A percentile compares a stretch with the other conserved stretches of the same genome.
These are phyloP conservation scores for Metschnikowia bowlesiae DNA, from an alignment of 805 yeast genomes.

Conservation along the genomic window DNA sequence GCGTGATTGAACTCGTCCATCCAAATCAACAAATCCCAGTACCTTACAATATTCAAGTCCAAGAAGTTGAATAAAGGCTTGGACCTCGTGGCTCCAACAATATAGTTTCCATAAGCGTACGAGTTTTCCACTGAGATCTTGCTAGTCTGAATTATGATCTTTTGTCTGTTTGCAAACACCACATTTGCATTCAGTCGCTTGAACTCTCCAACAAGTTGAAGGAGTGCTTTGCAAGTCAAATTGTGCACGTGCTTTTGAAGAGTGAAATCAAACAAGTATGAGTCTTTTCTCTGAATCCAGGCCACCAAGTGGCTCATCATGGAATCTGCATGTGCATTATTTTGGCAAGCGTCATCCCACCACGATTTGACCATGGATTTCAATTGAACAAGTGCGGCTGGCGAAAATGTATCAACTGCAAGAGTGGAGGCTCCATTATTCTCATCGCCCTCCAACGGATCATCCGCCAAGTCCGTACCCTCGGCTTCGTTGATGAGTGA, in stretches of 20 bases:
- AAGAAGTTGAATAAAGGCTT: constrained; percentile 79
- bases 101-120: constrained; percentile 84
- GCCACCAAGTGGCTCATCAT: constrained; percentile 75
- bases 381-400: constrained; percentile 65
- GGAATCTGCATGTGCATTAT: constrained; percentile 70
- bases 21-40: constrained; percentile 95
- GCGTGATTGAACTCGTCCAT: constrained; percentile 88
- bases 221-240: constrained; percentile 72
- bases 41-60: constrained; percentile 66
- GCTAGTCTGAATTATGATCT: constrained; percentile 64
- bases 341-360: constrained; percentile 87
- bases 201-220: constrained; percentile 79
- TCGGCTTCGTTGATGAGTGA: constrained; percentile 82
- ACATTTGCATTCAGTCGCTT: constrained; percentile 72
- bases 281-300: constrained; percentile 80
- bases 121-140: constrained; percentile 81
- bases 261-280: constrained; percentile 70
- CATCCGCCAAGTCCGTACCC: constrained; percentile 71
- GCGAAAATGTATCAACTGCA: constrained; percentile 79
- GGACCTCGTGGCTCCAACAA: constrained; percentile 70
- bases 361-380: constrained; percentile 75
- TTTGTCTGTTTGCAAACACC: constrained; percentile 75
- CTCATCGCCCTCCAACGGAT: constrained; percentile 26
- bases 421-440: constrained; percentile 47
- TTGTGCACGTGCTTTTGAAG: constrained; percentile 86